These are phyloP conservation scores for Funneliformis caledonium DNA, from an alignment of 371 early-diverging fungal genomes.

Conservation along the genomic window DNA sequence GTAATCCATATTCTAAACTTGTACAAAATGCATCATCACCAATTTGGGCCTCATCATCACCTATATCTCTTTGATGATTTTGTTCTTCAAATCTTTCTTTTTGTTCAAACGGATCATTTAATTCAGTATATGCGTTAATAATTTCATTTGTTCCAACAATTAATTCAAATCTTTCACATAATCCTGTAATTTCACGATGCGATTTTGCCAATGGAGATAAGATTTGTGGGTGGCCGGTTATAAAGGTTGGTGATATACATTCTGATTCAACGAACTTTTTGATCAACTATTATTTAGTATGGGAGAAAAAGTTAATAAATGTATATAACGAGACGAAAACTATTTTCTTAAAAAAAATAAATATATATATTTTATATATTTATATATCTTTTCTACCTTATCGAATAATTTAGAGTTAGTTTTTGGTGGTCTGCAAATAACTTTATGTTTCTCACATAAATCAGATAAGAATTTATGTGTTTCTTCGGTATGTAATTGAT, in stretches of 20 bases:
- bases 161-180: conserved; percentile 33
- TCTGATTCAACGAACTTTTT: conserved; percentile 20
- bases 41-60: conserved; percentile 19
- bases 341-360: background rate
- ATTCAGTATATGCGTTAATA: conserved; percentile 36
- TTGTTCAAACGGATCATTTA: conserved; percentile 40
- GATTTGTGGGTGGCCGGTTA: conserved; percentile 4
- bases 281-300: conserved; percentile 46
- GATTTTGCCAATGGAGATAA: conserved; percentile 29
- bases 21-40: conserved; percentile 24
- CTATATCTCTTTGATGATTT: background rate
- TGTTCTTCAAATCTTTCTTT: conserved; percentile 34
- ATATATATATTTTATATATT: background rate
- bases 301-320: background rate
- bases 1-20: conserved; percentile 37
- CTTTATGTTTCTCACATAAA: conserved; percentile 57
- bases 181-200: background rate
- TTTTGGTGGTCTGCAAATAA: conserved; percentile 67
- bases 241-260: conserved; percentile 27
- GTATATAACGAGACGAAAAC: background rate
- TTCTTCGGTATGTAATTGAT: conserved; percentile 45
- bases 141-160: conserved; percentile 18
- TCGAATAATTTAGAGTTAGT: conserved; percentile 91
- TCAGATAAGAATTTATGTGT: conserved; percentile 42
- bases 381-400: conserved; percentile 45